Base-by-base conservation (phyloP, 352 stramenopile genomes). In the Pythium sukuiense region DNA sequence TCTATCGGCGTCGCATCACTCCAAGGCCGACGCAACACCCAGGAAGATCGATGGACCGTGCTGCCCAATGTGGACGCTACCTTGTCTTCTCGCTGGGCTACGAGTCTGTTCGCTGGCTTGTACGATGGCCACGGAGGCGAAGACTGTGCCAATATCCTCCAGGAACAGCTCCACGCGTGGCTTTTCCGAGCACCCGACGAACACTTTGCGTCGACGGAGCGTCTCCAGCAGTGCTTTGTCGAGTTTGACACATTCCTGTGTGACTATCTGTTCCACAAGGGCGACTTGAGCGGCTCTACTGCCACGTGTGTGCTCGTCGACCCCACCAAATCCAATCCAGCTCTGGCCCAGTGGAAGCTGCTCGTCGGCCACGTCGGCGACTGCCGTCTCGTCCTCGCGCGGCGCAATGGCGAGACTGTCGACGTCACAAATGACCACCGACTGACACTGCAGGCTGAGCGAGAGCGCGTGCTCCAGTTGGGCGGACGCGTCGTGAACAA, bases 61-160 rank as follows among this genome's bases (percentile, higher is more conserved):
- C 60, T 92, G 11, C 76, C 82, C 26, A 55, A 67, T 13, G 70
- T 93, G 20, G 61, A 67, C 5, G 9, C 4, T 1, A 37, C 55
- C 1, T 46, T 32, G 18, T 70, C 61, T 27, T 24, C 70, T 2
- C 58, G 70, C 4, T 76, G 55, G 32, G 24, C 46, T 1, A 45
- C 54, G 24, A 80, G 61, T 16, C 70, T 81, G 9, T 95, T 90
- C 55, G 71, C 92, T 16, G 89, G 81, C 0, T 48, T 97, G 24
- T 97, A 93, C 71, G 89, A 97, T 56, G 89, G 89, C 26, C 89
- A 97, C 26, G 82, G 82, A 1, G 89, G 89, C 8, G 80, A 91
- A 16, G 83, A 87, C 33, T 89, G 80, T 50, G 78, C 85, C 14
- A 81, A 74, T 32, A 90, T 91, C 52, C 76, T 97, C 6, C 80